Base-by-base conservation (phyloP, 108 stramenopile species). In the Nitzschia inconspicua region DNA sequence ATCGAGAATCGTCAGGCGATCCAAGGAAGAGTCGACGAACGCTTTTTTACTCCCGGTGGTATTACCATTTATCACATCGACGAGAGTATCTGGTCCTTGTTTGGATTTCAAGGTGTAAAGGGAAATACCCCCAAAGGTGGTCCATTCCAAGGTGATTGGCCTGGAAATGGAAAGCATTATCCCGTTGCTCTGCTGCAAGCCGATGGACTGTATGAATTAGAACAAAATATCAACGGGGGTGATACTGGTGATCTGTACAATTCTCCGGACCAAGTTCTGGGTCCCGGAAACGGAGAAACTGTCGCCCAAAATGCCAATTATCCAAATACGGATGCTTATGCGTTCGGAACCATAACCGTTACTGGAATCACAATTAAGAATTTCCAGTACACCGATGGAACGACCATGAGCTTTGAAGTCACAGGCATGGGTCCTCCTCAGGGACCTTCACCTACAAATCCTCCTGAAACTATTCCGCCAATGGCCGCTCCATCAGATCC, bases 151-250 rank as follows among this genome's bases (percentile, higher is more conserved):
- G 10, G 7, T 7, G 74, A 65, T 29, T 86, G 85, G 85, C 91
- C 91, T 1, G 48, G 51, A 23, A 83, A 83, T 20, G 77, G 77
- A 26, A 56, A 77, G 4, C 91, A 92, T 55, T 92, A 92, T 49
- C 57, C 63, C n/a, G 85, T 92, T 10, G 83, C 87, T 3, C 11
- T 92, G 11, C 57, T 88, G 7, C 70, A 82, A 46, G 82, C 82
- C 0, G 91, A 92, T 66, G 91, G 91, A n/a, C 43, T 61, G 5
- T 92, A 85, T 51, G 77, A 89, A 40, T 61, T 92, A 48, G 91
- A 92, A 65, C 54, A 70, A 32, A 48, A 37, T 0, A 40, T 36
- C 52, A 70, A 77, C 47, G n/a, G 24, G 13, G 76, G 76, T n/a
- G 57, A 70, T 27, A 32, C 6, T 20, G 57, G 8, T 20, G 76